phyloP scores from a whole-genome alignment of 164 flowering plant genomes.

The Magnolia changhungtana region DNA sequence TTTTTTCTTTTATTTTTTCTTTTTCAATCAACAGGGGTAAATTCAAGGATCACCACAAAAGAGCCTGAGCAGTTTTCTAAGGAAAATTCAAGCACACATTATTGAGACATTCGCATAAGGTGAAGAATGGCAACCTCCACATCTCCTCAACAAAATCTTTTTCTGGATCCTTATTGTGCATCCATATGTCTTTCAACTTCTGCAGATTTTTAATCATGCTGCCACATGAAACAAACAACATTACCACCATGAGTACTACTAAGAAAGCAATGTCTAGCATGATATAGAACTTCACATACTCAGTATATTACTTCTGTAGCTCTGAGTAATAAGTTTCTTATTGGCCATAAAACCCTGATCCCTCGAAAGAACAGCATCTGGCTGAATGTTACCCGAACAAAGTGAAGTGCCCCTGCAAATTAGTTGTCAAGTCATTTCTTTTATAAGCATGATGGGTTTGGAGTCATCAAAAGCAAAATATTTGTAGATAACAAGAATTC shows the following conservation, averaged over 20 bases:
- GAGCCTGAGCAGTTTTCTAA: neutral
- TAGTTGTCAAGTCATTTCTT: constrained; percentile 2
- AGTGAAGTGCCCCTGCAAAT: constrained; percentile 69
- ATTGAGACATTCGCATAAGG: neutral
- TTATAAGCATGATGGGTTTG: neutral
- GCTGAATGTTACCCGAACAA: constrained; percentile 75
- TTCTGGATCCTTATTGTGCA: constrained; percentile 53
- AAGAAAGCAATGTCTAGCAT: neutral
- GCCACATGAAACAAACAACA: constrained; percentile 24
- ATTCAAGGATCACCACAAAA: neutral
- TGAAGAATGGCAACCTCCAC: constrained; percentile 35
- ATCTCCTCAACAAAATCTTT: constrained; percentile 39
- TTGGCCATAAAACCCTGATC: constrained; percentile 42
- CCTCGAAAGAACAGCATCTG: constrained; percentile 50
- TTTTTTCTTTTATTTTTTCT: too few relatives aligned
- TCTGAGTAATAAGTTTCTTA: constrained; percentile 54
- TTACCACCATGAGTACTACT: neutral
- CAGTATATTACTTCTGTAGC: constrained; percentile 62
- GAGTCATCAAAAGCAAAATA: neutral
- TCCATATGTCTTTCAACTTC: constrained; percentile 58
- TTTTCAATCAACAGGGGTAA: neutral
- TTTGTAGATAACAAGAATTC: neutral
- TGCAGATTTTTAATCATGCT: constrained; percentile 57
- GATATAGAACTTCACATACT: constrained; percentile 39
- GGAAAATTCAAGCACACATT: neutral